Evolutionary conservation across 2,329 filamentous ascomycete genomes (phyloP).

Genomic region (Stachybotrys chartarum): DNA sequence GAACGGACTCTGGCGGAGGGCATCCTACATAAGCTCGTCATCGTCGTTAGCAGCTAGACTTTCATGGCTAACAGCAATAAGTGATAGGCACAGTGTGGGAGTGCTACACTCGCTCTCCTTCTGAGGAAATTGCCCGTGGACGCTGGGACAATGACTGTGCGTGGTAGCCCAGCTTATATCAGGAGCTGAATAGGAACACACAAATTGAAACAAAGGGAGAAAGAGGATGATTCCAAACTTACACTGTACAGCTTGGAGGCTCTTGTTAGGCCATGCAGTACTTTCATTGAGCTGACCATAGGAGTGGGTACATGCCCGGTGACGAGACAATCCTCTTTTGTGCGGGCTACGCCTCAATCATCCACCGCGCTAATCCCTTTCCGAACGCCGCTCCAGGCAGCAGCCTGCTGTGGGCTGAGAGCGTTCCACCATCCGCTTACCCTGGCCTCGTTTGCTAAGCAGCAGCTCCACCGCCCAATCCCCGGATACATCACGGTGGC

Average conservation of each 20-base stretch:
- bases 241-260: conserved; percentile 1
- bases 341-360: conserved; percentile 18
- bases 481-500: conserved; percentile 1
- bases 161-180: too few species aligned
- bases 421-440: conserved; percentile 1
- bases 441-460: conserved; percentile 17
- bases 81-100: too few species aligned
- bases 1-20: not conserved
- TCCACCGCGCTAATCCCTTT: conserved; percentile 11
- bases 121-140: too few species aligned
- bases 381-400: conserved; percentile 20
- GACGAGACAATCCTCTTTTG: conserved; percentile 12
- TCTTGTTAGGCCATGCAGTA: conserved; percentile 11
- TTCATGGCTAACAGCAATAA: not conserved
- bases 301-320: conserved; percentile 7
- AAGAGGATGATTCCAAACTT: too few species aligned
- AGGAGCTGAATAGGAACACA: too few species aligned
- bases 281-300: conserved; percentile 3
- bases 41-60: not conserved
- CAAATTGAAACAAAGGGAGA: too few species aligned
- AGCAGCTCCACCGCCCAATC: not conserved
- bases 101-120: too few species aligned
- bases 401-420: conserved; percentile 22
- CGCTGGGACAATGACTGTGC: too few species aligned
- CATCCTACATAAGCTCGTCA: not conserved